Base-by-base conservation (phyloP, 2,329 filamentous ascomycete genomes). In the Epichloe uncinata region DNA sequence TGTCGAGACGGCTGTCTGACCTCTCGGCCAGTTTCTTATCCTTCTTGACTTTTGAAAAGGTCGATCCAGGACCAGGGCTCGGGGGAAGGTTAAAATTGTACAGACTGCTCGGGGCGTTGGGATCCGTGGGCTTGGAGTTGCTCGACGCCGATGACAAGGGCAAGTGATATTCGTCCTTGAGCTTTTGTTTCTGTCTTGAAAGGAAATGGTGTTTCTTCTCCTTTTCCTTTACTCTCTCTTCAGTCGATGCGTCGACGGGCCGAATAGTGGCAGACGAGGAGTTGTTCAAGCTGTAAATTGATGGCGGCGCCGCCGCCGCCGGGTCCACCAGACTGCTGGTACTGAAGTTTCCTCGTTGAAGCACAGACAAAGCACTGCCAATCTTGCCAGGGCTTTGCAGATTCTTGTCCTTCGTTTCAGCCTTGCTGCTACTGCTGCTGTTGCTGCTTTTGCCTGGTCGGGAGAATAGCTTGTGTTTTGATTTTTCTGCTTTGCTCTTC, bases 11-110 rank as follows among this genome's bases (percentile, higher is more conserved):
- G 53, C 63, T 68, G 6, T 72, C 64, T 50, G 69, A 74, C 56
- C 82, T 80, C 55, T 87, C 84, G 54, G 86, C 82, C 56, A 84
- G 83, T 63, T 84, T 85, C 71, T 91, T 95, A 61, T 95, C 88
- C 52, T 85, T 91, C 61, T 93, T 85, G 3, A 84, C 85, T 67
- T 93, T 94, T 37, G 82, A 75, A 63, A 97, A 95, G 34, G 77
- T 73, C 26, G 74, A 76, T 47, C 74, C 76, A 13, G 82, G 79
- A 0, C 77, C 82, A 1, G 86, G 85, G 53, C 83, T 88, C 7
- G 82, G 75, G 85, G 85, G 85, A 2, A 86, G 66, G 51, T 81
- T 85, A 65, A 91, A 90, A 54, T 81, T 88, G 69, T 91, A 91
- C 4, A 91, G 66, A 49, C 84, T 87, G 56, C 79, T 84, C 0